These are phyloP conservation scores for Leccinum sublutescens DNA, from an alignment of 768 basidiomycete species.

Conservation along the genomic window DNA sequence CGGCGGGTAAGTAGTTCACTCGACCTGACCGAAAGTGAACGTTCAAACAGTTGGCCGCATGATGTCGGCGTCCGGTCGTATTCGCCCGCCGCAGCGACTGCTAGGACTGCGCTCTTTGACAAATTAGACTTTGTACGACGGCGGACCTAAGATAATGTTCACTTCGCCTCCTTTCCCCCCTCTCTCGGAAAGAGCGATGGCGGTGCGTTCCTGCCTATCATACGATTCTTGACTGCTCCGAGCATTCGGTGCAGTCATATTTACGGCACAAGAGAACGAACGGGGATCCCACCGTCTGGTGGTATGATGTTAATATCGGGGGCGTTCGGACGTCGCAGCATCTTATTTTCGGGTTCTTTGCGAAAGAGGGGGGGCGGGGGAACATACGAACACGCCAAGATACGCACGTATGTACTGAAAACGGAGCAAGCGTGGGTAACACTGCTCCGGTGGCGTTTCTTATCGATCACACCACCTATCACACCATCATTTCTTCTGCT, in stretches of 20 bases:
- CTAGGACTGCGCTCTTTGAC: background rate
- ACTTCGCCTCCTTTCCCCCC: background rate
- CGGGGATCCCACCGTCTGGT: background rate
- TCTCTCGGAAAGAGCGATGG: background rate
- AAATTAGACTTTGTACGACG: slow-evolving; percentile 12
- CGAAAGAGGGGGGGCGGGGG: background rate
- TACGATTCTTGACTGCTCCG: background rate
- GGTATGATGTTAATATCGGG: background rate
- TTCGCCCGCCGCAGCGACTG: background rate
- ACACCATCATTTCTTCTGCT: background rate
- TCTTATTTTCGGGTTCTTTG: background rate
- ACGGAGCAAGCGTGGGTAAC: background rate
- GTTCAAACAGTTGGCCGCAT: background rate
- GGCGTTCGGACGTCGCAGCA: background rate
- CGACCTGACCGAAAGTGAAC: background rate
- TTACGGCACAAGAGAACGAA: background rate
- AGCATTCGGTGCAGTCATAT: background rate
- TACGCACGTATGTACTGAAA: background rate
- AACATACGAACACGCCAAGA: background rate
- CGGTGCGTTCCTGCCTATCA: background rate
- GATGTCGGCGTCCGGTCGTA: background rate
- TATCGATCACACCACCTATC: background rate
- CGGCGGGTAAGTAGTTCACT: background rate
- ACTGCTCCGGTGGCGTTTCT: background rate
- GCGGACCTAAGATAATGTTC: background rate